These are phyloP conservation scores for Penicillium capsulatum DNA, from an alignment of 2,329 filamentous ascomycete species.

Conservation along the genomic window DNA sequence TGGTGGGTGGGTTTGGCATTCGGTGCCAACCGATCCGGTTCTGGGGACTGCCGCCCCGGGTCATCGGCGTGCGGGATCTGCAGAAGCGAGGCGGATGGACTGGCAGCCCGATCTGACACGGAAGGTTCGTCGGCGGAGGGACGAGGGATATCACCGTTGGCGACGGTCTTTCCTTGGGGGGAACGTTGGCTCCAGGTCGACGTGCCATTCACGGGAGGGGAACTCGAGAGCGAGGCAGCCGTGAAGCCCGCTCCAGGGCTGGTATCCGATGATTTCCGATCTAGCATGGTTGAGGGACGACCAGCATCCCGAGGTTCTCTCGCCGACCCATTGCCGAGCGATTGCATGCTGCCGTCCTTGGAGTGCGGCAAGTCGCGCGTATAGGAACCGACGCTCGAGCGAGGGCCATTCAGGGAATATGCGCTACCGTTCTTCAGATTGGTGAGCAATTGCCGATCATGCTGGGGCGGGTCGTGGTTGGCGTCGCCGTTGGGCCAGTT, in stretches of 20 bases:
- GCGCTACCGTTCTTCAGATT: constrained; percentile 52
- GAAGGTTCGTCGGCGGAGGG: constrained; percentile 31
- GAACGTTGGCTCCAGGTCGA: constrained; percentile 19
- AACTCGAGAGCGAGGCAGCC: constrained; percentile 21
- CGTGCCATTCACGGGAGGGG: constrained; percentile 28
- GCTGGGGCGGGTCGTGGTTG: constrained; percentile 36
- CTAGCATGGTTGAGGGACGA: constrained; percentile 27
- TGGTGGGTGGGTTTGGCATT: constrained; percentile 27
- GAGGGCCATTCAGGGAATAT: constrained; percentile 57
- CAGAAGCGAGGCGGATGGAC: constrained; percentile 28
- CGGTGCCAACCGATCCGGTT: constrained; percentile 29
- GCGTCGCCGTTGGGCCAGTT: constrained; percentile 44
- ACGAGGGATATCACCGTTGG: constrained; percentile 32
- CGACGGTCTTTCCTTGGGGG: constrained; percentile 26
- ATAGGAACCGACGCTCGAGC: constrained; percentile 44
- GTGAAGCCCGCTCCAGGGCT: constrained; percentile 26
- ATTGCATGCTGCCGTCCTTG: constrained; percentile 49
- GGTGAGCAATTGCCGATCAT: constrained; percentile 39
- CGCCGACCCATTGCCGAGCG: constrained; percentile 34
- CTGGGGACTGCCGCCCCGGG: constrained; percentile 28
- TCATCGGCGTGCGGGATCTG: constrained; percentile 36
- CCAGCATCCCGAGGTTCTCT: constrained; percentile 32
- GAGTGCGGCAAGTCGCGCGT: constrained; percentile 39
- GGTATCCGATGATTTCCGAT: constrained; percentile 30
- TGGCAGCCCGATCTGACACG: constrained; percentile 26